These are phyloP conservation scores for Boletus eberwhitei DNA, from an alignment of 768 basidiomycete species.

Conservation along the genomic window DNA sequence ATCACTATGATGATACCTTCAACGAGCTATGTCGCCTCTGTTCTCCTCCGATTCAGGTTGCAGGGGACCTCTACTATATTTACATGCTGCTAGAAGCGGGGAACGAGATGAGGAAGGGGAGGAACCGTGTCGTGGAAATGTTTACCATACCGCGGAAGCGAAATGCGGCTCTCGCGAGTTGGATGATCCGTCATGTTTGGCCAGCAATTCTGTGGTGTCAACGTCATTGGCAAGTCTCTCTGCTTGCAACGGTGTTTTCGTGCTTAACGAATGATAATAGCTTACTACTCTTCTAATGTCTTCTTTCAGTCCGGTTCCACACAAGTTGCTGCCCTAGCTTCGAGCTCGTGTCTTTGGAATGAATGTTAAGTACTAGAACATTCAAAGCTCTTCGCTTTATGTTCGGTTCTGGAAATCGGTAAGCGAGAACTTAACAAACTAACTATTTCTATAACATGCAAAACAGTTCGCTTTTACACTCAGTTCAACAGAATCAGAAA, in stretches of 20 bases:
- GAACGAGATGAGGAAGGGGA: constrained; percentile 50
- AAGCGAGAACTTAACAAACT: no score
- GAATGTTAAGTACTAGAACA: no score
- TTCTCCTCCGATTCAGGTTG: constrained; percentile 86
- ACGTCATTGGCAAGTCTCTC: constrained; percentile 43
- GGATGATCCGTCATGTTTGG: constrained; percentile 75
- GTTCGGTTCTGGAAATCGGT: no score
- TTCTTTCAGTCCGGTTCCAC: constrained; percentile 60
- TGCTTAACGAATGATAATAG: constrained; percentile 28
- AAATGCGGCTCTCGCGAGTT: constrained; percentile 56
- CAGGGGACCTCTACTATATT: constrained; percentile 78
- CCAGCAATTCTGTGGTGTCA: constrained; percentile 84
- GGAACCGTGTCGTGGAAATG: constrained; percentile 55
- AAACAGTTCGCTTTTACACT: no score
- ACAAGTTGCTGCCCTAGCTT: constrained; percentile 53
- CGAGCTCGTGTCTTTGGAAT: constrained; percentile 12
- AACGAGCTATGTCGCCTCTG: constrained; percentile 61
- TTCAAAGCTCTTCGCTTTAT: no score
- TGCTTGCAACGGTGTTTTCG: neutral
- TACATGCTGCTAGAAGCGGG: constrained; percentile 69
- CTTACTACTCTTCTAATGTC: constrained; percentile 80
- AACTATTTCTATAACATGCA: no score
- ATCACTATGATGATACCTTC: constrained; percentile 66
- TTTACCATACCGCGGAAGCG: no score
- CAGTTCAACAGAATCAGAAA: no score